These are phyloP conservation scores for Metschnikowia cubensis DNA, from an alignment of 805 yeast species.

Conservation along the genomic window DNA sequence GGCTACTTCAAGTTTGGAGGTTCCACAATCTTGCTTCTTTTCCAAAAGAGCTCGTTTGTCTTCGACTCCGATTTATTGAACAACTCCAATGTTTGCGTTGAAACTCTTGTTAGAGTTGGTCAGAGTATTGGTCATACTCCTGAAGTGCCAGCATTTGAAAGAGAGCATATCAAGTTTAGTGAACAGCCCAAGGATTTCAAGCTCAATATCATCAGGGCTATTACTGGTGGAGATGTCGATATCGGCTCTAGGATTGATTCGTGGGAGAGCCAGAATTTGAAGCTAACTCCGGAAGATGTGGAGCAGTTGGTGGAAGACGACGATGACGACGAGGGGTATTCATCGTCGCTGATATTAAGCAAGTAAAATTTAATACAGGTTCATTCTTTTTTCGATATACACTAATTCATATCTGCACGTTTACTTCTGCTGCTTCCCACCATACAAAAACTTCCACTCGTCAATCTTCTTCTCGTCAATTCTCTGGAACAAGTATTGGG, in stretches of 20 bases:
- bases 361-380: background rate
- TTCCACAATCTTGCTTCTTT: conserved; percentile 70
- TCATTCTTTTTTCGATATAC: background rate
- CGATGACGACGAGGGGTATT: conserved; percentile 12
- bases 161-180: conserved; percentile 45
- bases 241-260: conserved; percentile 27
- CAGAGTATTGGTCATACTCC: conserved; percentile 83
- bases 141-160: conserved; percentile 43
- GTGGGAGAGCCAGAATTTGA: conserved; percentile 37
- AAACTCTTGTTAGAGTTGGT: conserved; percentile 84
- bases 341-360: background rate
- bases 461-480: conserved; percentile 87
- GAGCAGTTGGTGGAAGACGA: conserved; percentile 17
- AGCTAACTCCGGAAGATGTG: conserved; percentile 21
- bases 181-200: conserved; percentile 45
- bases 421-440: conserved; percentile 59
- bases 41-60: conserved; percentile 45
- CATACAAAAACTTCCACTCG: conserved; percentile 81
- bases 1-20: conserved; percentile 98
- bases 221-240: conserved; percentile 53
- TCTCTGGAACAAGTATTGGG: conserved; percentile 87
- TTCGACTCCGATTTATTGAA: conserved; percentile 72
- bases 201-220: conserved; percentile 49
- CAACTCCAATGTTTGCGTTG: conserved; percentile 68
- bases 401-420: background rate